Base-by-base conservation (phyloP, 2,329 filamentous ascomycete genomes). In the Fusarium floridanum region DNA sequence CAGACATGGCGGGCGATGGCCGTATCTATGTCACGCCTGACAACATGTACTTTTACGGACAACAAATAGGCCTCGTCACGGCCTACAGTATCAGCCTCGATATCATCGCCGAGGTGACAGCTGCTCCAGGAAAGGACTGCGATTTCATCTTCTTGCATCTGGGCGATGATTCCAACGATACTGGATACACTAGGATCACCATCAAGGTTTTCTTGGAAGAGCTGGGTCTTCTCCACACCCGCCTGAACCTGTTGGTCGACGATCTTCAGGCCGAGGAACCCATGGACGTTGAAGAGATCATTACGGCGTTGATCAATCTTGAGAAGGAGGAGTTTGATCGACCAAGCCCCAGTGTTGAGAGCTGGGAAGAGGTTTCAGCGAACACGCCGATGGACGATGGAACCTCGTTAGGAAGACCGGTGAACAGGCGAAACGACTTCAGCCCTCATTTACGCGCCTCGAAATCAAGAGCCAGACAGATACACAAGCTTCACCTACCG, bases 151-250 rank as follows among this genome's bases (percentile, higher is more conserved):
- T 95, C 81, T 84, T 99, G 43, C 95, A 98, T 79, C 88, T 91
- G 6, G 85, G 86, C 63, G 91, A 93, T 77, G 88, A 92, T 59
- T 86, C 86, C 50, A 89, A 89, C 64, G 89, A 90, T 67, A 90
- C 88, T 50, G 91, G 89, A 14, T 92, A 92, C 57, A 91, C 92
- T 5, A 89, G 94, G 62, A 90, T 98, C 68, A 96, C 94, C 0
- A 91, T 99, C 80, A 98, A 98, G 85, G 94, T 94, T 0, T 99
- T 98, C 85, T 86, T 99, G 27, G 96, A 98, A 77, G 93, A 97
- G 27, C 86, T 98, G 50, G 90, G 91, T 71, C 87, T 98, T 7
- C 88, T 99, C 6, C 94, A 98, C 79, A 89, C 92, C 56, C 91
- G 97, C 20, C 86, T 99, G 17, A 97, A 97, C 80, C 93, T 95